These are phyloP conservation scores for Simplicillium sp. DNA, from an alignment of 2,329 filamentous ascomycete genomes.

Conservation along the genomic window DNA sequence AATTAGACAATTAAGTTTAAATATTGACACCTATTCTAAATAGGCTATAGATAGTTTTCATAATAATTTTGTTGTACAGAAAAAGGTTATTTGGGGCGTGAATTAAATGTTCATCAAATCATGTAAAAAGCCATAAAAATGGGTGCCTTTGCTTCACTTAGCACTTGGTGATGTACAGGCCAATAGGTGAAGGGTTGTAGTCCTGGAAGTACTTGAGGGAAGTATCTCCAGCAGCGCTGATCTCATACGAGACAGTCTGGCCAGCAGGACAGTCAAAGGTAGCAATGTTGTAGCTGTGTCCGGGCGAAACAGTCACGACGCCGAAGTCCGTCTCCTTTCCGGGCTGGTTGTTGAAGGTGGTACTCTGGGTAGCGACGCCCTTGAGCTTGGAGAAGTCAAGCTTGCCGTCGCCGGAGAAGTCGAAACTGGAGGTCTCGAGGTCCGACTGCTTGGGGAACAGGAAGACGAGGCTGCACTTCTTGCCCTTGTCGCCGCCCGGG, in stretches of 20 bases:
- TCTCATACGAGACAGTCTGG: slow-evolving; percentile 38
- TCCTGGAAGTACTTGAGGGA: slow-evolving; percentile 55
- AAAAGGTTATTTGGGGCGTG: no score
- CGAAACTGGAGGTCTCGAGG: slow-evolving; percentile 50
- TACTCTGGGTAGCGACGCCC: slow-evolving; percentile 31
- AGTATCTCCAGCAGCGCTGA: slow-evolving; percentile 37
- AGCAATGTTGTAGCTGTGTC: slow-evolving; percentile 42
- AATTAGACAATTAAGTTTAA: no score
- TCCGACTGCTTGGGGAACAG: slow-evolving; percentile 47
- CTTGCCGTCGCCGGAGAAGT: slow-evolving; percentile 34
- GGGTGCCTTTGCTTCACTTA: slow-evolving; percentile 5
- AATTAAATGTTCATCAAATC: no score
- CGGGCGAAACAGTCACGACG: slow-evolving; percentile 34
- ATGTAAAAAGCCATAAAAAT: no score
- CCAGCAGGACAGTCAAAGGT: slow-evolving; percentile 46
- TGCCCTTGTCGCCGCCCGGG: slow-evolving; percentile 38
- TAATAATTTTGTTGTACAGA: no score
- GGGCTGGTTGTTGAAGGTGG: slow-evolving; percentile 45
- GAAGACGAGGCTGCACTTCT: slow-evolving; percentile 56
- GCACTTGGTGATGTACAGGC: slow-evolving; percentile 26
- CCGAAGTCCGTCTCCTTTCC: slow-evolving; percentile 31
- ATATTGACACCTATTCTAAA: no score
- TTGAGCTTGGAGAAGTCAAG: slow-evolving; percentile 43
- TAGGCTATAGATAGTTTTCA: no score
- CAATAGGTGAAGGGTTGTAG: slow-evolving; percentile 40